These are phyloP conservation scores for Leccinellum luteum DNA, from an alignment of 768 basidiomycete species.

Conservation along the genomic window DNA sequence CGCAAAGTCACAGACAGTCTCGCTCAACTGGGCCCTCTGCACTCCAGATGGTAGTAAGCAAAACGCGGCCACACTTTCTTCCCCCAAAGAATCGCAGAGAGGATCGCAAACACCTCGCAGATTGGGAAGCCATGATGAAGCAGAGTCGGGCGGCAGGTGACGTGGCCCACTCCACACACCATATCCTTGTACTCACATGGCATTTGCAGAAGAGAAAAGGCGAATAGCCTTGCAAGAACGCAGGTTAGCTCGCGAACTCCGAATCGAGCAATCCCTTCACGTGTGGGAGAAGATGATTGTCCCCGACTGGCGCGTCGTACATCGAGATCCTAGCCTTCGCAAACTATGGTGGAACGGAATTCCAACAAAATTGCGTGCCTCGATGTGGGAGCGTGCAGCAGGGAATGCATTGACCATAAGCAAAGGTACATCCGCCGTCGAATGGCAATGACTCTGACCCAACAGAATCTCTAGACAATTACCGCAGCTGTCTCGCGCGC, in stretches of 20 bases:
- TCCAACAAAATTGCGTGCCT: slow-evolving; percentile 74
- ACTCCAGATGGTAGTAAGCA: slow-evolving; percentile 78
- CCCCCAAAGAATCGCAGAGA: slow-evolving; percentile 79
- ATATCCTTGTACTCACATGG: slow-evolving; percentile 3
- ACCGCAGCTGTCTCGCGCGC: slow-evolving; percentile 65
- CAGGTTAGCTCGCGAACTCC: slow-evolving; percentile 59
- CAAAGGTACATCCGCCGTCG: slow-evolving; percentile 53
- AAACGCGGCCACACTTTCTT: slow-evolving; percentile 79
- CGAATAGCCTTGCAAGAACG: slow-evolving; percentile 61
- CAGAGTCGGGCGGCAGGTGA: slow-evolving; percentile 71
- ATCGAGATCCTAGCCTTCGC: slow-evolving; percentile 61
- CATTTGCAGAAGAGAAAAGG: slow-evolving; percentile 63
- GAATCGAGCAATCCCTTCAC: slow-evolving; percentile 65
- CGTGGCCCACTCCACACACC: slow-evolving; percentile 5
- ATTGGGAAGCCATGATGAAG: slow-evolving; percentile 89
- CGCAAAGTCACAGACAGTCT: slow-evolving; percentile 38
- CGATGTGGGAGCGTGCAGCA: slow-evolving; percentile 82
- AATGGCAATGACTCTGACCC: neutral
- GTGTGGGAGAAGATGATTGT: slow-evolving; percentile 78
- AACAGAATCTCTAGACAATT: slow-evolving; percentile 47
- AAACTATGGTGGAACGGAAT: slow-evolving; percentile 89
- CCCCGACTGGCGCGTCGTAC: slow-evolving; percentile 79
- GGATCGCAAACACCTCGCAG: slow-evolving; percentile 79
- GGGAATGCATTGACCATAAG: slow-evolving; percentile 80
- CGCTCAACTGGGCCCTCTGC: slow-evolving; percentile 65